Evolutionary conservation across 2,329 filamentous ascomycete genomes (phyloP), one percentile per base, ranked within the genome.

Genomic region (Aspergillus novofumigatus): DNA sequence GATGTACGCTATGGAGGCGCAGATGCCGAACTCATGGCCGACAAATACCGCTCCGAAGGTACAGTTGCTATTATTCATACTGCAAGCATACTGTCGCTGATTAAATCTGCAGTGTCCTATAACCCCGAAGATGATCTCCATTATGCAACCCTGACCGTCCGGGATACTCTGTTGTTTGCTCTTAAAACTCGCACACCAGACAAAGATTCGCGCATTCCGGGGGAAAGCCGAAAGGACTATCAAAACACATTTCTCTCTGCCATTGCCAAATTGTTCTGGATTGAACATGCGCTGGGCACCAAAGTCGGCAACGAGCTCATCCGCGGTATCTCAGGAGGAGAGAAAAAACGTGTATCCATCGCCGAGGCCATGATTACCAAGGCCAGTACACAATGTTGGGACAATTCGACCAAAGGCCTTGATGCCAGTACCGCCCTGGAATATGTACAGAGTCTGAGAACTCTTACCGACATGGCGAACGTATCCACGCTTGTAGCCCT

Each of bases 341-440:
- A 90, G 70, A 80, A 86, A 55, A 92, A 94, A 76, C 86, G 91
- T 69, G 90, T 95, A 4, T 89, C 86, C 48, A 91, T 94, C 59
- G 89, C 88, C 1, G 90, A 94, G 72, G 90, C 90, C 62, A 82
- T 88, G 58, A 77, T 92, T 10, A 86, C 86, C 17, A 75, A 76
- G n/a, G 83, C 84, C 1, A 85, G 81, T 45, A 77, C 84, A 1
- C 86, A 90, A 69, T 88, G 86, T 59, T 94, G 90, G 90, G 91
- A 89, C 59, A 91, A 91, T 62, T 86, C 82, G 25, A 92, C 89
- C 0, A 80, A 83, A 52, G 90, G 90, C 10, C 78, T 93, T 0
- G 90, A 92, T 70, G 86, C 86, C 0, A 85, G 85, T 7, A 91
- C 87, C 0, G 89, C 89, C 0, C 73, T 91, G 42, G 87, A 90